Base-by-base conservation (phyloP, 2,329 filamentous ascomycete genomes). In the Paraconiothyrium brasiliense region DNA sequence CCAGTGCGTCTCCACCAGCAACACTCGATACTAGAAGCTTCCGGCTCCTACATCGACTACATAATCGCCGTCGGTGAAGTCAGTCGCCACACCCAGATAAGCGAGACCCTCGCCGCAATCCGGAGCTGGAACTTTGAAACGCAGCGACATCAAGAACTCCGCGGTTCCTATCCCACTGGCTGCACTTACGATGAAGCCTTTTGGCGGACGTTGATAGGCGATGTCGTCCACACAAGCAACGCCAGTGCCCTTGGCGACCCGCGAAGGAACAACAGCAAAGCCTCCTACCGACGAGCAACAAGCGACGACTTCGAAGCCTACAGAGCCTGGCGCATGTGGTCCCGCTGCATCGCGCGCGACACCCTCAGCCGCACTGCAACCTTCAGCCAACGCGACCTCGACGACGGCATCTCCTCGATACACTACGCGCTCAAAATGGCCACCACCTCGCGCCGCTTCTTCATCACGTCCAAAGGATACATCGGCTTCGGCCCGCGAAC, bases 341-440 rank as follows among this genome's bases (percentile, higher is more conserved):
- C 65, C 37, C 63, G 68, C n/a, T 69, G 67, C 51, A 70, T 70
- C 37, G 65, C 65, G 1, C 65, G 67, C 24, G 68, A 70, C 35
- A 69, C 67, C 0, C 43, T 61, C 24, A 60, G 57, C 16, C 63
- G 68, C 6, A 59, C 59, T 11, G 67, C 62, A 10, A 52, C 47
- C 11, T 69, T 70, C 49, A 62, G 61, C 2, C 61, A 67, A 43
- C 61, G 61, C 8, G 65, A 69, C 49, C 65, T 70, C 5, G 57
- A 62, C 34, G 64, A 67, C 16, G 64, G 64, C 14, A 70, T 68
- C 30, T 64, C 66, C n/a, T 60, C 63, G 0, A 52, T 69, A 34
- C 55, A 70, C 24, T 60, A 70, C 46, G 55, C 66, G 20, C 59
- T 69, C 20, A 67, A 70, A 35, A 66, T 61, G 22, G 60, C 60